Evolutionary conservation across 1,284 basidiomycete species (phyloP), one percentile per base, ranked within the genome.

Genomic region (Pseudomicrostroma phylloplanum): DNA sequence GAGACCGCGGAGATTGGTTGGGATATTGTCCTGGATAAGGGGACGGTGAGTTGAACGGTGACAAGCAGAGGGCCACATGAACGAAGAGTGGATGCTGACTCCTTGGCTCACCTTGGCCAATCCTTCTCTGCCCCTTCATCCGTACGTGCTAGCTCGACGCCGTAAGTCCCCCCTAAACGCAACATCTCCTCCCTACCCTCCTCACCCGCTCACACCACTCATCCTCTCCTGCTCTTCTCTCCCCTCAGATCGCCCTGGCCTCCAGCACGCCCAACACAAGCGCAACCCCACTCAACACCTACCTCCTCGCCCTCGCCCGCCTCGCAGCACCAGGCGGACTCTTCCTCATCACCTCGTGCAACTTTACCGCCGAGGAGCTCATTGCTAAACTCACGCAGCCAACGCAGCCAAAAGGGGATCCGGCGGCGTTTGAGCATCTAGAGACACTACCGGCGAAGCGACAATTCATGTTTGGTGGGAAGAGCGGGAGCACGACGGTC

Each of bases 21-120:
- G 46, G 46, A 48, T 48, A 23, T 48, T 23, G n/a, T 48, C 46
- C 46, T 48, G n/a, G 46, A 48, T 11, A 48, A 48, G 46, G 46
- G 46, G n/a, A 48, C 46, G 46, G n/a, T 48, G 46, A 23, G 23
- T 48, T 9, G 3, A 4, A 9, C 30, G 9, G 30, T 9, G 30
- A 3, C 30, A 36, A 9, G 30, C 30, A 36, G 30, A 36, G 30
- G 30, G 9, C 3, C 30, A 36, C 30, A 3, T 36, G 9, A n/a
- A n/a, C n/a, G n/a, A n/a, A n/a, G n/a, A n/a, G n/a, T n/a, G n/a
- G n/a, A 9, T 9, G 30, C 30, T 36, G 30, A 36, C 30, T 36
- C 30, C 30, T 36, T 36, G 30, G 30, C 30, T 36, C 30, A 36
- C 30, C 30, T 9, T 9, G 30, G 9, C 9, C 30, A 9, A 36